Conservation (phyloP, 2,329 filamentous ascomycete genomes). For the Verticillium nonalfalfae region DNA sequence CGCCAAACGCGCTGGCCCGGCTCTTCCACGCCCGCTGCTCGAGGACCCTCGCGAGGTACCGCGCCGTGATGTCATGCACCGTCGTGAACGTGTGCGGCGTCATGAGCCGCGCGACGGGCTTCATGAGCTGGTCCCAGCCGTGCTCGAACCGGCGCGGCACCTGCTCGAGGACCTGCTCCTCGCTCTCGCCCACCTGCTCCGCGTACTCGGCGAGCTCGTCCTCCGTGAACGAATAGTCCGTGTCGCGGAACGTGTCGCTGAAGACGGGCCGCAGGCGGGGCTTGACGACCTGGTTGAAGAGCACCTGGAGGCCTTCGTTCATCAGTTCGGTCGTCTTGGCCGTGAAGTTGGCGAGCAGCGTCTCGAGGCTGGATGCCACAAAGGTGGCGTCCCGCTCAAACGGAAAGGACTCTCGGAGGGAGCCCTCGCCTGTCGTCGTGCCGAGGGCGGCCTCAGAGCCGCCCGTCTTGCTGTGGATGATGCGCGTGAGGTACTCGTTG, state of each 20-base stretch:
- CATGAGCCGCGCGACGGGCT: slow-evolving; percentile 77
- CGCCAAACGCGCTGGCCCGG: slow-evolving; percentile 73
- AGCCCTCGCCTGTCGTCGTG: slow-evolving; percentile 26
- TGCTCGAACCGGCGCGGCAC: slow-evolving; percentile 76
- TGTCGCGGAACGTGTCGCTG: slow-evolving; percentile 82
- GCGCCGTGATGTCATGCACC: slow-evolving; percentile 68
- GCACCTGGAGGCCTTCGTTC: slow-evolving; percentile 74
- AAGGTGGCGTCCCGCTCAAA: slow-evolving; percentile 69
- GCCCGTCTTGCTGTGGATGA: slow-evolving; percentile 64
- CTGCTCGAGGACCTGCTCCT: slow-evolving; percentile 53
- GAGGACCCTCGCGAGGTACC: slow-evolving; percentile 69
- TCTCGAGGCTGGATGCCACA: slow-evolving; percentile 61
- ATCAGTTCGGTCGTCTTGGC: slow-evolving; percentile 76
- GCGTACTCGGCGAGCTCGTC: slow-evolving; percentile 53
- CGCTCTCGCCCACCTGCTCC: slow-evolving; percentile 45
- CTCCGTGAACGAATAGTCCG: slow-evolving; percentile 71
- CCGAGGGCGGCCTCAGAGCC: slow-evolving; percentile 13
- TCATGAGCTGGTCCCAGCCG: slow-evolving; percentile 80
- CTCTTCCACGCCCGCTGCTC: slow-evolving; percentile 85
- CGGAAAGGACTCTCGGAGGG: slow-evolving; percentile 65
- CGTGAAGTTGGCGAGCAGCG: slow-evolving; percentile 66
- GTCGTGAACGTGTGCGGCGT: slow-evolving; percentile 69
- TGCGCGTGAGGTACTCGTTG: slow-evolving; percentile 83
- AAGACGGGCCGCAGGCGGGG: slow-evolving; percentile 78
- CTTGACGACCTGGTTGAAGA: slow-evolving; percentile 84